Percentiles rank a stretch among this genome's conserved stretches.
These are phyloP conservation scores for Termitomyces sp. DNA, from an alignment of 768 basidiomycete species.

Conservation along the genomic window DNA sequence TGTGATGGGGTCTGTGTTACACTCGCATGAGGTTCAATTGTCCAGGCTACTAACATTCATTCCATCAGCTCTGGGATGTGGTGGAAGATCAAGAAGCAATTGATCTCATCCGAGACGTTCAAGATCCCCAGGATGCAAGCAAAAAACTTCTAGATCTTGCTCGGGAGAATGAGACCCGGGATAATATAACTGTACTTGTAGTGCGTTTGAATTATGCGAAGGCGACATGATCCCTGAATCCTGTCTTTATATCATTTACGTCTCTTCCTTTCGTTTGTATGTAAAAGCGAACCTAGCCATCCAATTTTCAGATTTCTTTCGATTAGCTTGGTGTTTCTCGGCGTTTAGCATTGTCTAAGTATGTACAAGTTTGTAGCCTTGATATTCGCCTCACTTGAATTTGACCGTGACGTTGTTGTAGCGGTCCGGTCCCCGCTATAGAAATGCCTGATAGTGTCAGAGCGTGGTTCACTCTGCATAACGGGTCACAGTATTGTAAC, in stretches of 20 bases:
- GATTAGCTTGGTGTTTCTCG: too few relatives aligned
- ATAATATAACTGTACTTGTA: slow-evolving; percentile 14
- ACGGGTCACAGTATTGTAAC: too few relatives aligned
- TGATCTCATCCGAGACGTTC: slow-evolving; percentile 4
- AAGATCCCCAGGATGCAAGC: slow-evolving; percentile 10
- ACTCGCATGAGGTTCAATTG: neutral
- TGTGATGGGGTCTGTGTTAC: slow-evolving; percentile 11
- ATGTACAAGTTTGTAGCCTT: neutral
- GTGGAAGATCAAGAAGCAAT: slow-evolving; percentile 11
- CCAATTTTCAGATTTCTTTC: too few relatives aligned
- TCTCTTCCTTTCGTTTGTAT: neutral
- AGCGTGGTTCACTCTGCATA: too few relatives aligned
- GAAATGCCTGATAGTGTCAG: too few relatives aligned
- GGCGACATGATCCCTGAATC: neutral
- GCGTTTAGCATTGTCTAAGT: too few relatives aligned
- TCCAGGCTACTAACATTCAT: neutral
- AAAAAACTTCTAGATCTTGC: slow-evolving; percentile 11
- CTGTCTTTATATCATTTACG: neutral
- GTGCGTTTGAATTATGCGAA: slow-evolving; percentile 6
- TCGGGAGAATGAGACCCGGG: slow-evolving; percentile 10
- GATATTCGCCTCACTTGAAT: too few relatives aligned
- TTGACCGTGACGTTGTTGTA: too few relatives aligned
- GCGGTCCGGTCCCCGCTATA: too few relatives aligned
- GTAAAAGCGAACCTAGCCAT: neutral
- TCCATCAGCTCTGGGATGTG: slow-evolving; percentile 13